Percentiles rank a stretch among this genome's conserved stretches.
phyloP scores from a whole-genome alignment of 805 yeast genomes.

The Saitoella complicata region DNA sequence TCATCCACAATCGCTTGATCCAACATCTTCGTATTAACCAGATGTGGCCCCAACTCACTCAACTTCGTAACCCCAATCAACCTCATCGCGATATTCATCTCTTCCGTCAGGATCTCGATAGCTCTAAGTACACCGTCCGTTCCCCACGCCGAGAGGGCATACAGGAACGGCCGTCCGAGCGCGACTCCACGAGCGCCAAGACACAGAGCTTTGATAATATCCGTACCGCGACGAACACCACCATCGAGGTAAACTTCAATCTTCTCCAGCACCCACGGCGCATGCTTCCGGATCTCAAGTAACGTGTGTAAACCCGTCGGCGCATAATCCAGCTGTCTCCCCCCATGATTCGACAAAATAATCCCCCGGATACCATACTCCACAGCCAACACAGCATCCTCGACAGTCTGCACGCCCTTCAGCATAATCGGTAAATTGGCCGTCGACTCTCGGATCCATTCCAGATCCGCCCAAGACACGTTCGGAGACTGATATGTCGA shows the following conservation, averaged over 20 bases:
- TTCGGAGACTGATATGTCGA: no score
- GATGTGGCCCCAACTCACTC: slow-evolving; percentile 25
- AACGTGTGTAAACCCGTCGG: slow-evolving; percentile 47
- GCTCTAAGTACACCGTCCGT: slow-evolving; percentile 47
- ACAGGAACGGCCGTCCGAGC: slow-evolving; percentile 47
- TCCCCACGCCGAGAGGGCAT: slow-evolving; percentile 46
- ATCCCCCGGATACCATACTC: slow-evolving; percentile 29
- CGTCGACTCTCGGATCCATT: no score
- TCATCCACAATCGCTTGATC: no score
- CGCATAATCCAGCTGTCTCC: slow-evolving; percentile 51
- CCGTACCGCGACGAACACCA: slow-evolving; percentile 52
- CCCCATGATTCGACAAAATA: slow-evolving; percentile 52
- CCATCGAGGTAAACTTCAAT: slow-evolving; percentile 49
- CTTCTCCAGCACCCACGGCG: slow-evolving; percentile 26
- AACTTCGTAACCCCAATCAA: slow-evolving; percentile 42
- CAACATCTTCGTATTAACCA: no score
- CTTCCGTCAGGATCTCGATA: slow-evolving; percentile 41
- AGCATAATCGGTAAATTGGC: slow-evolving; percentile 4
- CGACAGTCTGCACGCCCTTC: slow-evolving; percentile 15
- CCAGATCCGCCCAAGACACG: no score
- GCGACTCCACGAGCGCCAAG: slow-evolving; percentile 54
- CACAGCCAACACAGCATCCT: slow-evolving; percentile 13
- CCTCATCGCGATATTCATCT: slow-evolving; percentile 49
- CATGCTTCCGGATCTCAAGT: slow-evolving; percentile 30
- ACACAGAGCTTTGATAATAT: slow-evolving; percentile 46